Percentiles rank a stretch among this genome's conserved stretches.
phyloP scores from a whole-genome alignment of 1,139 yeast species.

The Hanseniaspora sp. region DNA sequence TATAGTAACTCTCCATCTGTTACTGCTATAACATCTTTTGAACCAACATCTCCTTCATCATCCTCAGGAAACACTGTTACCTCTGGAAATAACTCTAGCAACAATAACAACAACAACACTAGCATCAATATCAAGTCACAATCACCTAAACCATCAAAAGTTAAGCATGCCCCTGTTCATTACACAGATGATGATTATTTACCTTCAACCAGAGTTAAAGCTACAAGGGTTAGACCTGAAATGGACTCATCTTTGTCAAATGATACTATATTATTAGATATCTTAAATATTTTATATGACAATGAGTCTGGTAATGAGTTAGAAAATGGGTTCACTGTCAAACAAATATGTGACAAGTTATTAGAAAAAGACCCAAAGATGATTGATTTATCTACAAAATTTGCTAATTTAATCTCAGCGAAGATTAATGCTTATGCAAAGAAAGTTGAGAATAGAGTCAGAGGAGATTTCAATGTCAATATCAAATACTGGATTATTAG shows the following conservation, averaged over 20 bases:
- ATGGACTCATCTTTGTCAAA: constrained; percentile 54
- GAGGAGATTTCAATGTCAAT: constrained; percentile 28
- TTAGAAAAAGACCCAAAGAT: constrained; percentile 66
- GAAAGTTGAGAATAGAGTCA: constrained; percentile 68
- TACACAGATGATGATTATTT: constrained; percentile 8
- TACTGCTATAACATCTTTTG: background rate
- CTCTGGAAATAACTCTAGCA: background rate
- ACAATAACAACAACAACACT: background rate
- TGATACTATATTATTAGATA: constrained; percentile 65
- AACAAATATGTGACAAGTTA: constrained; percentile 67
- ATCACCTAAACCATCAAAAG: background rate
- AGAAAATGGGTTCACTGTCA: constrained; percentile 73
- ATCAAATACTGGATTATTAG: constrained; percentile 63
- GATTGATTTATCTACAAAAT: constrained; percentile 66
- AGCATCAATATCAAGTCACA: background rate
- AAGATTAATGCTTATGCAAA: constrained; percentile 75
- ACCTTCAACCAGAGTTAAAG: constrained; percentile 42
- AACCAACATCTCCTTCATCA: background rate
- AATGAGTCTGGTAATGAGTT: constrained; percentile 39
- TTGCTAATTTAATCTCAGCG: constrained; percentile 72
- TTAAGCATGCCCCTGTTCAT: constrained; percentile 6
- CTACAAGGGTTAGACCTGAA: constrained; percentile 64
- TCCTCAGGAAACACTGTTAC: background rate
- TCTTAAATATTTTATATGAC: constrained; percentile 57
- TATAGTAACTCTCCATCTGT: background rate